Conservation (phyloP, 202 grass and related monocot species). For the Panicum hallii region DNA sequence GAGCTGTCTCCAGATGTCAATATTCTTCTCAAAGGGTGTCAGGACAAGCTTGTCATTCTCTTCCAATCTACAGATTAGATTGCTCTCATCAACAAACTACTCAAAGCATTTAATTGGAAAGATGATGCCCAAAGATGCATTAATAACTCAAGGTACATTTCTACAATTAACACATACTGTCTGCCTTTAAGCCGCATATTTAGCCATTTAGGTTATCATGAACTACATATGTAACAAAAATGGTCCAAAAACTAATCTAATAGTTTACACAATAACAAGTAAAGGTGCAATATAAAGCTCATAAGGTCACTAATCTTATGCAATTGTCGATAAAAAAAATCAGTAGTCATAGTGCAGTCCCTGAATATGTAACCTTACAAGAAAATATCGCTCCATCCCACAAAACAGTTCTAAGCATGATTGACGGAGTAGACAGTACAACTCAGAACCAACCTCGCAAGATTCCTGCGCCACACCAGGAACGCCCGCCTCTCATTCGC, state of each 20-base stretch:
- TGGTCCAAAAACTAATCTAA: neutral
- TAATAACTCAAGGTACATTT: neutral
- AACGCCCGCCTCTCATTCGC: conserved; percentile 77
- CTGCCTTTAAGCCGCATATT: neutral
- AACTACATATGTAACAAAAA: neutral
- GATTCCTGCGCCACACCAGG: conserved; percentile 88
- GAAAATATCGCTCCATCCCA: neutral
- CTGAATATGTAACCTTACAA: conserved; percentile 7
- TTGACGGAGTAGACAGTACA: neutral
- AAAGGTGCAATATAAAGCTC: neutral
- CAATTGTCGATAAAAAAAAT: neutral
- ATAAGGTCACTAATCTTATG: neutral
- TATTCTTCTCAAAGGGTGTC: conserved; percentile 95
- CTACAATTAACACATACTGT: neutral
- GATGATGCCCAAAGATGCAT: neutral
- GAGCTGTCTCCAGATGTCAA: conserved; percentile 97
- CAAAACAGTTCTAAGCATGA: neutral
- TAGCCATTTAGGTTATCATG: neutral
- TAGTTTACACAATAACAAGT: neutral
- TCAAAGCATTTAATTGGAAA: neutral
- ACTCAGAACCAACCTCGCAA: conserved; percentile 63
- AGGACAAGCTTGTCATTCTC: conserved; percentile 91
- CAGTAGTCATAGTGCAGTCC: neutral
- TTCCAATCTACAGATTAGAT: conserved; percentile 64
- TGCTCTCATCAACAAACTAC: neutral